Base-by-base conservation (phyloP, 2,329 filamentous ascomycete species). In the Rhytidhysteron rufulum region DNA sequence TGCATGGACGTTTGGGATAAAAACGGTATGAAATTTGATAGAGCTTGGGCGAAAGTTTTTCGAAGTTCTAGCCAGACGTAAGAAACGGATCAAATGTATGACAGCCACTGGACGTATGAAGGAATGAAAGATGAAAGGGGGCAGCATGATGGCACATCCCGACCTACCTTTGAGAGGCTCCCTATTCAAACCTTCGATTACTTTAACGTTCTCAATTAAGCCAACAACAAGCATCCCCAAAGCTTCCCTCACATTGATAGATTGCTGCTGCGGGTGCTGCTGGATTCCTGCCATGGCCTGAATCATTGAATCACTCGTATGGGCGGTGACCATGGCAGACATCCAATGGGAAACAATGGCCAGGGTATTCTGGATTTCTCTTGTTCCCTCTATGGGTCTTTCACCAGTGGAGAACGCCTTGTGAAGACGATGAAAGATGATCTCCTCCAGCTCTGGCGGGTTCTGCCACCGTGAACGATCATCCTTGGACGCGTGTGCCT, bases 221-320 rank as follows among this genome's bases (percentile, higher is more conserved):
- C 77, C 74, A 35, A 85, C 65, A 5, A 85, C 63, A 15, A 87
- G 67, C 55, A 82, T 75, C 2, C 82, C 78, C 44, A 87, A 76
- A 0, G 80, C 82, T 33, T 80, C 78, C 16, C 79, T 74, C 2
- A 82, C 71, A 32, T 75, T 79, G 68, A 82, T 76, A 37, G 84
- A 80, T 22, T 82, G 72, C 59, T 27, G 73, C 63, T 38, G 75
- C 67, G 27, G 76, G 71, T 38, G 73, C 63, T 29, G 75, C 71
- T 60, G 56, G 18, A 62, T 60, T 8, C 62, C 69, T 60, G 13
- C 44, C 52, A 68, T 63, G 27, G 62, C 63, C 29, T 68, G 59
- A 20, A 66, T 57, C 54, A 67, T 62, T 9, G 61, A 61, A 30
- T 66, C 61, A 45, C 54, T 65, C 8, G 62, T 63, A 34, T 65